phyloP scores from a whole-genome alignment of 202 grass and related monocot genomes.

The Carex sylvatica region DNA sequence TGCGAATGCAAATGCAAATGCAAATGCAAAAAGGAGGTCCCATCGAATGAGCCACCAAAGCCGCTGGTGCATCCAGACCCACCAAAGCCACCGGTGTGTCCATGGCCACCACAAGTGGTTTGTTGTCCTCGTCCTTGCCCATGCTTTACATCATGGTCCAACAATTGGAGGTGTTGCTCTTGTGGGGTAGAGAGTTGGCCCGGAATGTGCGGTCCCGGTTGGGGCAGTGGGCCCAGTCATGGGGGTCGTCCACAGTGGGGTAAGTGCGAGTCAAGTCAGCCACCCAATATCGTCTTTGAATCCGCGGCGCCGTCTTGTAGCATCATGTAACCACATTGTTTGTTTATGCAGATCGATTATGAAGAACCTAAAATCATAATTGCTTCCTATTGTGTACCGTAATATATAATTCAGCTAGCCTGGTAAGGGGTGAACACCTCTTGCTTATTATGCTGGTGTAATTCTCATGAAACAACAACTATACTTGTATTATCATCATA shows the following conservation, averaged over 20 bases:
- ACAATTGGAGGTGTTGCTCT: slow-evolving; percentile 13
- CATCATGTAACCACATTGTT: slow-evolving; percentile 8
- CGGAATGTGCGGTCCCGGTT: background rate
- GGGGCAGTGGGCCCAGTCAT: background rate
- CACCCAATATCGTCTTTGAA: background rate
- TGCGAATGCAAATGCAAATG: background rate
- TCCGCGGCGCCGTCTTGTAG: background rate
- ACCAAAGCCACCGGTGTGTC: background rate
- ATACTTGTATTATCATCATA: background rate
- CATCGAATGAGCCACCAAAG: background rate
- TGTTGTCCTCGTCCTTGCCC: slow-evolving; percentile 12
- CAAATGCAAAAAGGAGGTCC: too few relatives aligned
- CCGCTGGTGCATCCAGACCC: too few relatives aligned
- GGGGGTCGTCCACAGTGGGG: background rate
- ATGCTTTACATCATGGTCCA: slow-evolving; percentile 1
- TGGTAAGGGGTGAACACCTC: background rate
- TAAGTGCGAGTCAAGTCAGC: background rate
- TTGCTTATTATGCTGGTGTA: background rate
- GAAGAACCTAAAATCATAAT: background rate
- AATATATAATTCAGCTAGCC: background rate
- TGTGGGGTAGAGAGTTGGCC: background rate
- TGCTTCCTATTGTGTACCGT: background rate
- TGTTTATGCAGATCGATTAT: background rate
- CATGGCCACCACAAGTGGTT: background rate
- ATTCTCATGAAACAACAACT: background rate